Base-by-base conservation (phyloP, 768 basidiomycete genomes). In the Cyclocybe cylindracea region DNA sequence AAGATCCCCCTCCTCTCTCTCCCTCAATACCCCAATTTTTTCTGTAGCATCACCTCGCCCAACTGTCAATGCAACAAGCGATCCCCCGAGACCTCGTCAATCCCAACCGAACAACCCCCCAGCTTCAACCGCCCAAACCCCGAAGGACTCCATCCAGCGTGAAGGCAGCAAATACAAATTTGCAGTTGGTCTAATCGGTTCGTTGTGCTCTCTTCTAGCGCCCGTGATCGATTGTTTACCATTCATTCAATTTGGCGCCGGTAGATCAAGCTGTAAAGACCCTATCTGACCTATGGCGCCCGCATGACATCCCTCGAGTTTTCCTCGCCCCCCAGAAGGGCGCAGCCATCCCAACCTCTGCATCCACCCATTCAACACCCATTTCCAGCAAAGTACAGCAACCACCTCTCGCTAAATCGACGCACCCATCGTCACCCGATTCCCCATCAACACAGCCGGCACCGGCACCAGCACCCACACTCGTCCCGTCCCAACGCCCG, bases 261-360 rank as follows among this genome's bases (percentile, higher is more conserved):
- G 19, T 46, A 91, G 89, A 91, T 74, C 86, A 89, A 81, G 84
- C 89, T 36, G 84, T 91, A 53, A 87, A 84, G 61, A 85, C 83
- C 3, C 68, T 92, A 48, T 84, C 80, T 63, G 88, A 91, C 58
- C 87, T 89, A 68, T 92, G 90, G 90, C 84, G 78, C 35, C 83
- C 84, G 1, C 83, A 90, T 61, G 83, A 89, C 61, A 85, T 91
- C 24, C 89, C 90, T 1, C 43, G 62, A 19, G 77, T 79, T 11
- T 90, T 66, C 40, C 57, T 57, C 3, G 49, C 59, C 18, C 60
- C 65, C 8, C 24, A 52, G 29, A 60, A 56, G 40, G 45, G 54
- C 16, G 44, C 35, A 13, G 29, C 43, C 41, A 50, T 31, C 48
- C 46, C 38, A 42, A 37, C 55, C 32, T 16, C 46, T 16, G 16